These are phyloP conservation scores for Graphilbum sp. DNA, from an alignment of 2,329 filamentous ascomycete species.

Conservation along the genomic window DNA sequence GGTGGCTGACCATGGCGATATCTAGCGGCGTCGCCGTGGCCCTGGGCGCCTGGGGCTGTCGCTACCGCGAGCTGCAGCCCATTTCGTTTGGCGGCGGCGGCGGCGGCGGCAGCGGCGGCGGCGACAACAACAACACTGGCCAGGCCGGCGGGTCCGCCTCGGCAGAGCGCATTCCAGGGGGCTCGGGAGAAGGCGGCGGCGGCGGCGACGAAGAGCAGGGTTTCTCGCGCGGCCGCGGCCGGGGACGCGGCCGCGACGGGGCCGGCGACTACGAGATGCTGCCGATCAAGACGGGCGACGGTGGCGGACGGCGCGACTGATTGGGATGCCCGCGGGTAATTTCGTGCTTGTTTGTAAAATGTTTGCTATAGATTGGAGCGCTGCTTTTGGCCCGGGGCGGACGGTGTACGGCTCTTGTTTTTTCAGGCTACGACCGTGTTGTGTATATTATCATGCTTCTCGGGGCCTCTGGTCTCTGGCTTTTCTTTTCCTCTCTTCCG, in stretches of 20 bases:
- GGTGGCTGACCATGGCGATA: conserved; percentile 54
- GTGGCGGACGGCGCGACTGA: not conserved
- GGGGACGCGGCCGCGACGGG: conserved; percentile 36
- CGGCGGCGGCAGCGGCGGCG: conserved; percentile 2
- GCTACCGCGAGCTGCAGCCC: conserved; percentile 73
- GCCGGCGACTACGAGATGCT: conserved; percentile 52
- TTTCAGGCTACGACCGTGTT: too few relatives aligned
- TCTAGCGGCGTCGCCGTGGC: conserved; percentile 31
- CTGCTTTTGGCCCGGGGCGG: not conserved
- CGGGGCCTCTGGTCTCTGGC: too few relatives aligned
- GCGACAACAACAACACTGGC: not conserved
- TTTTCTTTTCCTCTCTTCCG: too few relatives aligned
- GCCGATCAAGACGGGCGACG: conserved; percentile 22
- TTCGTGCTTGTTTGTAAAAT: too few relatives aligned
- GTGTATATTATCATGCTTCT: too few relatives aligned
- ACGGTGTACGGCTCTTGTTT: not conserved
- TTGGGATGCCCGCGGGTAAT: too few relatives aligned
- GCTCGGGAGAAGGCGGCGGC: too few relatives aligned
- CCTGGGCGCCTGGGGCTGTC: conserved; percentile 79
- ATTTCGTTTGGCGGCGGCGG: conserved; percentile 60
- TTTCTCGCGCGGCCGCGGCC: conserved; percentile 30
- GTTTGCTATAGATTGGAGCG: not conserved
- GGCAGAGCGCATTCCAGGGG: too few relatives aligned
- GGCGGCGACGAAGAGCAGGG: conserved; percentile 30
- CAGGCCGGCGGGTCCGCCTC: too few relatives aligned